Base-by-base conservation (phyloP, 2,329 filamentous ascomycete genomes). In the Phoma sp. region DNA sequence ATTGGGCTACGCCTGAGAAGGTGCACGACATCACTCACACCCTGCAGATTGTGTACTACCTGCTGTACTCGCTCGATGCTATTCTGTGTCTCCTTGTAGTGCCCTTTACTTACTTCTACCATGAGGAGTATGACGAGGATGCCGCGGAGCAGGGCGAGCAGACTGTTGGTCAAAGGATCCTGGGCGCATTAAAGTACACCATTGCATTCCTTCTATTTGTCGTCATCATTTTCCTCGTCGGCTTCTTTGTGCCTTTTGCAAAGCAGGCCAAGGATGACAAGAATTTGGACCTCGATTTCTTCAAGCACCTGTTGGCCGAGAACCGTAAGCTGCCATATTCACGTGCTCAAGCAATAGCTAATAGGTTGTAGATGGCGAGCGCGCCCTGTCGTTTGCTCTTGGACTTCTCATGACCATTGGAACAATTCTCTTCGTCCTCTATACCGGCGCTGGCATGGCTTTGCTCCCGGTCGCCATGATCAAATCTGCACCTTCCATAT, bases 21-120 rank as follows among this genome's bases (percentile, higher is more conserved):
- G 86, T 98, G 55, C 83, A 90, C 59, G 83, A 85, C 59, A 96
- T 98, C 50, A 80, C 93, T 13, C 82, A 86, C 59, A 91, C 90
- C 0, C 82, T 99, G 60, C 90, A 90, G 73, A 83, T 96, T 54
- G 89, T 96, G 52, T 99, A 99, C 78, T 98, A 98, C 76, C 83
- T 87, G 0, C 83, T 99, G 0, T 99, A 98, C 79, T 95, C 90
- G 65, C 80, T 97, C 62, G 95, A 99, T 74, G 90, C 92, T 1
- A 73, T 97, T 5, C 84, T 99, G 9, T 99, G 95, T 70, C 81
- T 99, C 40, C 74, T 98, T 14, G 84, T 96, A 39, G 89, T 98
- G 18, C 95, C 95, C 0, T 99, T 99, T 71, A 89, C 93, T 42
- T 99, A 99, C 79, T 99, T 99, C 74, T 97, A 89, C 86, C 95